Base-by-base conservation (phyloP, 768 basidiomycete genomes). In the Asterophora lycoperdoides region DNA sequence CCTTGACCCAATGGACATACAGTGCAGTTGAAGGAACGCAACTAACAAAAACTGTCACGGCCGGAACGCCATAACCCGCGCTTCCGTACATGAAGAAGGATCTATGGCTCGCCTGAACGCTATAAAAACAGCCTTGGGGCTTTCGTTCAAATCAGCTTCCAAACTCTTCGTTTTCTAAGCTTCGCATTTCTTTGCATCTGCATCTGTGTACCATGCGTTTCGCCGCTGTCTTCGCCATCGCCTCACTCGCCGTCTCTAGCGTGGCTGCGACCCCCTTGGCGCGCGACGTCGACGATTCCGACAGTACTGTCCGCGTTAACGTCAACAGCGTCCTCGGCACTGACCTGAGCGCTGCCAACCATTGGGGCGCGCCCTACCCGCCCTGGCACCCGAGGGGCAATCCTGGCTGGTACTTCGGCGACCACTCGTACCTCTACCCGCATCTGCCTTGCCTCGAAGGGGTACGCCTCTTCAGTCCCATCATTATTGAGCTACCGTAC, bases 391-490 rank as follows among this genome's bases (percentile, higher is more conserved):
- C 53, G 33, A 61, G 57, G 3, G 37, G 60, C 29, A 46, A 65
- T 20, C 73, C 74, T 38, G 74, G 74, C 35, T 75, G 74, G 74
- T 74, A 73, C 59, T 71, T 64, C 29, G 74, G 74, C 1, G 47
- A 56, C 33, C 56, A 64, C 41, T 63, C 67, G 1, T 30, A 57
- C 11, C 55, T 58, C 11, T 65, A 60, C 50, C 62, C 62, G 4
- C 51, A 60, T 3, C 46, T 68, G 35, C 53, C 64, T 32, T 68
- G 66, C 57, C 63, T 72, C 34, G 40, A 52, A 34, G 68, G 68
- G 28, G 69, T 70, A 10, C 15, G 26, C 20, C 39, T 5, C 40
- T 5, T 8, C 3, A 9, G 29, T 44, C 17, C 9, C 23, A 14
- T 5, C 17, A n/a, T 36, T 19, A 18, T 11, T 30, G 3, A 23